Conservation (phyloP, 2,329 filamentous ascomycete species). For the Colletotrichum lentis region DNA sequence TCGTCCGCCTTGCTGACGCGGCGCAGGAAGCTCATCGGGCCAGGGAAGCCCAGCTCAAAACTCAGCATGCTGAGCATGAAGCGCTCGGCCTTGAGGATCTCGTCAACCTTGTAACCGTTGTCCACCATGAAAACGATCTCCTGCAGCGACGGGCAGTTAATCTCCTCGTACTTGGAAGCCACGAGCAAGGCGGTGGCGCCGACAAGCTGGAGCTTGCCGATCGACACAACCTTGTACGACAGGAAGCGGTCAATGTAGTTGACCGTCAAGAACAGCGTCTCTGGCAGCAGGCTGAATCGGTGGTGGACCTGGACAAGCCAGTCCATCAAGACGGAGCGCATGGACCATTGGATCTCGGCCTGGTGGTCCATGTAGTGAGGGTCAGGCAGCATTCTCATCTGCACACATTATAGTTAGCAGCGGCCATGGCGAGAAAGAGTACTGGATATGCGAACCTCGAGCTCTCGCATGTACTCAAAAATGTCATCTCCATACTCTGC, state of each 20-base stretch:
- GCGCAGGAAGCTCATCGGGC: constrained; percentile 96
- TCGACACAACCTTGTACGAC: constrained; percentile 90
- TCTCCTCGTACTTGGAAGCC: constrained; percentile 98
- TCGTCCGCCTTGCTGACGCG: constrained; percentile 98
- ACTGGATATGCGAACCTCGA: constrained; percentile 71
- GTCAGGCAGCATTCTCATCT: constrained; percentile 85
- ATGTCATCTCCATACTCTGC: constrained; percentile 97
- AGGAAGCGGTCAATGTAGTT: constrained; percentile 99
- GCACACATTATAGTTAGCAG: constrained; percentile 41
- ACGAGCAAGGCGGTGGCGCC: constrained; percentile 96
- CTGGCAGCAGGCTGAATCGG: constrained; percentile 88
- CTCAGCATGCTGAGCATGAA: constrained; percentile 98
- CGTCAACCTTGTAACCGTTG: constrained; percentile 84
- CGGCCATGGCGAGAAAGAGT: neutral
- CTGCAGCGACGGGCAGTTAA: constrained; percentile 92
- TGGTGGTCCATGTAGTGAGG: constrained; percentile 97
- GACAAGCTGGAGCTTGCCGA: constrained; percentile 94
- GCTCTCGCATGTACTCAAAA: constrained; percentile 86
- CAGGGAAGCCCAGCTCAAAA: constrained; percentile 97
- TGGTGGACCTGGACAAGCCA: constrained; percentile 97
- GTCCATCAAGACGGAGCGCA: constrained; percentile 96
- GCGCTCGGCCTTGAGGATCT: constrained; percentile 95
- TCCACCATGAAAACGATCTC: constrained; percentile 99
- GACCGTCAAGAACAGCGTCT: constrained; percentile 92
- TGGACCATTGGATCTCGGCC: constrained; percentile 98